phyloP scores from a whole-genome alignment of 371 early-diverging fungal genomes.

The Saksenaea oblongispora region DNA sequence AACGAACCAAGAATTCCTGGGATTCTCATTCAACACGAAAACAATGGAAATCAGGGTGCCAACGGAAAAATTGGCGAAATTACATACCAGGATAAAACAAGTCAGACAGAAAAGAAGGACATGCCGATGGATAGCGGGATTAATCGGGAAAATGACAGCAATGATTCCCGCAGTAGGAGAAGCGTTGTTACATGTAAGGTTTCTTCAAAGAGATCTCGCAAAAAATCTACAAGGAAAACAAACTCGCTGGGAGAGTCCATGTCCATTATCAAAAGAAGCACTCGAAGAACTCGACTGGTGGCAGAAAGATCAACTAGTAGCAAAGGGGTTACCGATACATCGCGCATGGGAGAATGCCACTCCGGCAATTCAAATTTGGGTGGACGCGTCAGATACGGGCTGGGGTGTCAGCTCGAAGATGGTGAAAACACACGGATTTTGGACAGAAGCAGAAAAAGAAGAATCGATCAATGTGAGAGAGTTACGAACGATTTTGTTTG shows the following conservation, averaged over 20 bases:
- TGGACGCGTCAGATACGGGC: slow-evolving; percentile 14
- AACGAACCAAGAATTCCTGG: slow-evolving; percentile 10
- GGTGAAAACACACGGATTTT: slow-evolving; percentile 14
- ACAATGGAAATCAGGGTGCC: slow-evolving; percentile 15
- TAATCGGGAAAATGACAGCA: slow-evolving; percentile 15
- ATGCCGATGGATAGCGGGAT: slow-evolving; percentile 11
- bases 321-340: too few relatives aligned
- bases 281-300: too few relatives aligned
- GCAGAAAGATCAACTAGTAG: too few relatives aligned
- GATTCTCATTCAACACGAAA: slow-evolving; percentile 12
- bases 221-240: background rate
- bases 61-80: slow-evolving; percentile 3
- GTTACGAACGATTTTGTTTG: slow-evolving; percentile 20
- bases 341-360: too few relatives aligned
- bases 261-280: too few relatives aligned
- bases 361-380: background rate
- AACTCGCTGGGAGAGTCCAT: too few relatives aligned
- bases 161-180: slow-evolving; percentile 14
- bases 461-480: slow-evolving; percentile 27
- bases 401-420: slow-evolving; percentile 10
- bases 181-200: background rate
- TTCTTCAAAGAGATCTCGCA: background rate
- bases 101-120: background rate
- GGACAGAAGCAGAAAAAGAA: slow-evolving; percentile 16
- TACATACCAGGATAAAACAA: background rate